A percentile compares a stretch with the other conserved stretches of the same genome.
Evolutionary conservation across 140 eudicot genomes (phyloP).

Genomic region (Cichorium intybus): DNA sequence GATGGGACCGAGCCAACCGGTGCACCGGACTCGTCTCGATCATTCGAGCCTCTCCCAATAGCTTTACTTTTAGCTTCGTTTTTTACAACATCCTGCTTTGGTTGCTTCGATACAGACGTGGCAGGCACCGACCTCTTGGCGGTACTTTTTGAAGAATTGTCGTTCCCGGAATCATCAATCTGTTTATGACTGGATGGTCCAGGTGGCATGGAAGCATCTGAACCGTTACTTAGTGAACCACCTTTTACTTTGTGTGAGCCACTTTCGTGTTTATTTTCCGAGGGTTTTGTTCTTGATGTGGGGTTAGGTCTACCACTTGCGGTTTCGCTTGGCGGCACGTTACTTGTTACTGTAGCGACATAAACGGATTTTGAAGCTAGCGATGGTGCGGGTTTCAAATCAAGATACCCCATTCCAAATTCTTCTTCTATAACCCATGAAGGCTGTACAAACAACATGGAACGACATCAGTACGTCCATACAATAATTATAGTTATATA

Average conservation of each 20-base stretch:
- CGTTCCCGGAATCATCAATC: slow-evolving; percentile 55
- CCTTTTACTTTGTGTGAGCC: slow-evolving; percentile 56
- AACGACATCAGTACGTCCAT: slow-evolving; percentile 13
- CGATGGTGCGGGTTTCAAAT: slow-evolving; percentile 64
- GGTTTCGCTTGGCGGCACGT: slow-evolving; percentile 43
- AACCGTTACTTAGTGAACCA: slow-evolving; percentile 43
- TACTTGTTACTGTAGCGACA: slow-evolving; percentile 36
- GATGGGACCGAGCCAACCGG: no score
- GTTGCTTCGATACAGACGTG: slow-evolving; percentile 65
- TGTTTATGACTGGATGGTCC: slow-evolving; percentile 50
- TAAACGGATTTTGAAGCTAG: slow-evolving; percentile 52
- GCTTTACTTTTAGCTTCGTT: slow-evolving; percentile 60
- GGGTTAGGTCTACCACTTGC: slow-evolving; percentile 50
- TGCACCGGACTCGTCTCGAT: no score
- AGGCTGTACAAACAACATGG: slow-evolving; percentile 45
- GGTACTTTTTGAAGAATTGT: slow-evolving; percentile 45
- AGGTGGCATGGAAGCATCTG: slow-evolving; percentile 39
- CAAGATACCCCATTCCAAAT: slow-evolving; percentile 98
- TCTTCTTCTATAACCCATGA: slow-evolving; percentile 99
- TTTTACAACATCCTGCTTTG: slow-evolving; percentile 60
- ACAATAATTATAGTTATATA: no score
- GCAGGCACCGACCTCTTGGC: slow-evolving; percentile 46
- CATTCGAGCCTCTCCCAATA: slow-evolving; percentile 41
- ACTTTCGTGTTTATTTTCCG: slow-evolving; percentile 62
- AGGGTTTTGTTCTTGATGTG: slow-evolving; percentile 43